These are phyloP conservation scores for Citrus maxima DNA, from an alignment of 345 rosid genomes.

Conservation along the genomic window DNA sequence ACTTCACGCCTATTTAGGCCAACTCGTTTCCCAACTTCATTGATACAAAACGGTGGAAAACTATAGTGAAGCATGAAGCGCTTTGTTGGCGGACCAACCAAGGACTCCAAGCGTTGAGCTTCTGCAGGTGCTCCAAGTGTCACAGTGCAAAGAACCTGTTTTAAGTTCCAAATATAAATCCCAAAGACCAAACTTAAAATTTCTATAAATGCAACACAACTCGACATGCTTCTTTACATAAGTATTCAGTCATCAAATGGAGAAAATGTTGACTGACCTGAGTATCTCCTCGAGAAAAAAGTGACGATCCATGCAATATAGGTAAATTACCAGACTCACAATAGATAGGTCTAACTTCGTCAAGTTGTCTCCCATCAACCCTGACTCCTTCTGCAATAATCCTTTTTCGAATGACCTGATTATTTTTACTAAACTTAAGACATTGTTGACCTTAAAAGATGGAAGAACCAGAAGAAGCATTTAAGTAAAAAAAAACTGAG, in stretches of 20 bases:
- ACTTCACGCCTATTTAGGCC: conserved; percentile 99
- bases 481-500: neutral
- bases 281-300: conserved; percentile 95
- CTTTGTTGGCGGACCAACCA: conserved; percentile 88
- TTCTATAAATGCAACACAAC: neutral
- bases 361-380: conserved; percentile 85
- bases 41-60: conserved; percentile 91
- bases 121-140: conserved; percentile 93
- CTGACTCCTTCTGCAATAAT: conserved; percentile 79
- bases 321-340: conserved; percentile 77
- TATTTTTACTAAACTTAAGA: conserved; percentile 15
- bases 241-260: neutral
- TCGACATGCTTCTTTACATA: neutral
- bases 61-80: conserved; percentile 98
- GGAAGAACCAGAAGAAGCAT: conserved; percentile 11
- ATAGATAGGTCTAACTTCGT: conserved; percentile 79
- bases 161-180: conserved; percentile 9
- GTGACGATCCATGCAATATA: conserved; percentile 78
- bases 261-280: conserved; percentile 48
- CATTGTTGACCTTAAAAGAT: conserved; percentile 17
- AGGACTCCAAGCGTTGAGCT: conserved; percentile 79
- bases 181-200: neutral
- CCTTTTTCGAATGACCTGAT: conserved; percentile 85
- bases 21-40: conserved; percentile 88
- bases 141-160: conserved; percentile 89